Evolutionary conservation across 2,329 filamentous ascomycete species (phyloP), one percentile per base, ranked within the genome.

Genomic region (Ophiocordyceps camponoti-leonardi): DNA sequence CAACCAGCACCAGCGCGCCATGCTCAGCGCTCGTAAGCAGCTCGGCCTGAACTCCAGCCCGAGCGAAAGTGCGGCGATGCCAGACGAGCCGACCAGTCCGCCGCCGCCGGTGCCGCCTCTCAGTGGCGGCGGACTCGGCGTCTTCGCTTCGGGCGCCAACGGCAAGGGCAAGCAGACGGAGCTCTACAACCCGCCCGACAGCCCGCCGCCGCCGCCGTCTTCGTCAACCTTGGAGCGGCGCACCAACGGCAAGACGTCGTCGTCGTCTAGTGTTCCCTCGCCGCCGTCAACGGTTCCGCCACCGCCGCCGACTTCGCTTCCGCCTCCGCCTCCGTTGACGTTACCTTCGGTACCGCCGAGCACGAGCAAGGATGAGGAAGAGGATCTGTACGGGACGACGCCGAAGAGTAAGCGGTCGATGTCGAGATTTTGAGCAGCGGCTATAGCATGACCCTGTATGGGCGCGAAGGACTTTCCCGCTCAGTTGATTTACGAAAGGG

Each of bases 1-100:
- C 39, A 92, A 79, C 51, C 80, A 86, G 58, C 86, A 95, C 61
- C 86, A 94, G 61, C 79, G 87, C 46, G 82, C 86, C 11, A 67
- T 93, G 39, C 64, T 81, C n/a, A 71, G 70, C 48, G 75, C 77
- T 3, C 67, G 72, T 49, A 80, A 79, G 56, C 65, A 71, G 35
- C 60, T 73, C 5, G 71, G 72, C 20, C 53, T 60, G 20, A 53
- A 56, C 13, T 57, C 56, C 30, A 55, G 54, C 14, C 57, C 57
- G 16, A 49, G 54, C 12, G 55, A 56, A 12, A 51, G 54, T 3
- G 56, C 58, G 8, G 52, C 55, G 46, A 56, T 48, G 52, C 54
- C 44, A 46, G 43, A 45, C 31, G 48, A 44, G 33, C 42, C 40
- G 16, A 18, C 16, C 35, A 39, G 35, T 19, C 35, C 35, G 3